These are phyloP conservation scores for Cyclocybe cylindracea DNA, from an alignment of 768 basidiomycete species.

Conservation along the genomic window DNA sequence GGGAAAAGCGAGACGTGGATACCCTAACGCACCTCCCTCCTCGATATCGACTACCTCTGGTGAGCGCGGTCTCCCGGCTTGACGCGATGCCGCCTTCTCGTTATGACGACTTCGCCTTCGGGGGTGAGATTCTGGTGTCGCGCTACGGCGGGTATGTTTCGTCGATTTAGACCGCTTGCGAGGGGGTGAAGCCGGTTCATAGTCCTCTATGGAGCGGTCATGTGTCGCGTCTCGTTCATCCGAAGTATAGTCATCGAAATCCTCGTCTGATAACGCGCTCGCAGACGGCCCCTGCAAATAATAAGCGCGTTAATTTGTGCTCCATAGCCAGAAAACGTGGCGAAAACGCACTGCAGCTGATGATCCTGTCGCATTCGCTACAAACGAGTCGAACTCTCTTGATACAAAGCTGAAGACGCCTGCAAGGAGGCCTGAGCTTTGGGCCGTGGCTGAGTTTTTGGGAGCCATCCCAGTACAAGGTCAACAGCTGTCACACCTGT, in stretches of 20 bases:
- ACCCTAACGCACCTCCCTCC: slow-evolving; percentile 3
- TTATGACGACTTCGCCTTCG: background rate
- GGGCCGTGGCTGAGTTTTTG: slow-evolving; percentile 7
- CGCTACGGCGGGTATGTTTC: background rate
- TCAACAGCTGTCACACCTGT: slow-evolving; percentile 12
- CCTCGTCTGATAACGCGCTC: slow-evolving; percentile 13
- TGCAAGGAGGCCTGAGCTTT: slow-evolving; percentile 20
- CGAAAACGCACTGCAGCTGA: slow-evolving; percentile 14
- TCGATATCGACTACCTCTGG: background rate
- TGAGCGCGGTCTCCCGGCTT: background rate
- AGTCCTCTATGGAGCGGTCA: slow-evolving; percentile 7
- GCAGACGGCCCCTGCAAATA: slow-evolving; percentile 11
- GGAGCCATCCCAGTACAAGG: slow-evolving; percentile 16
- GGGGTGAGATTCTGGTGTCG: background rate
- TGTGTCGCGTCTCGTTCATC: background rate
- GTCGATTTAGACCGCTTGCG: background rate
- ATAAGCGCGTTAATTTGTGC: slow-evolving; percentile 15
- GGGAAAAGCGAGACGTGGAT: background rate
- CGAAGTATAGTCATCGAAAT: slow-evolving; percentile 8
- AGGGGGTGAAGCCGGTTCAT: slow-evolving; percentile 4
- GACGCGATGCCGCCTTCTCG: background rate
- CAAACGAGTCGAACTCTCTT: slow-evolving; percentile 70
- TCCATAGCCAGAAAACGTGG: background rate
- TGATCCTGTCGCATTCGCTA: slow-evolving; percentile 62
- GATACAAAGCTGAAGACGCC: slow-evolving; percentile 72